Percentiles rank a stretch among this genome's conserved stretches.
phyloP scores from a whole-genome alignment of 306 rosid species.

The Rosa rugosa region DNA sequence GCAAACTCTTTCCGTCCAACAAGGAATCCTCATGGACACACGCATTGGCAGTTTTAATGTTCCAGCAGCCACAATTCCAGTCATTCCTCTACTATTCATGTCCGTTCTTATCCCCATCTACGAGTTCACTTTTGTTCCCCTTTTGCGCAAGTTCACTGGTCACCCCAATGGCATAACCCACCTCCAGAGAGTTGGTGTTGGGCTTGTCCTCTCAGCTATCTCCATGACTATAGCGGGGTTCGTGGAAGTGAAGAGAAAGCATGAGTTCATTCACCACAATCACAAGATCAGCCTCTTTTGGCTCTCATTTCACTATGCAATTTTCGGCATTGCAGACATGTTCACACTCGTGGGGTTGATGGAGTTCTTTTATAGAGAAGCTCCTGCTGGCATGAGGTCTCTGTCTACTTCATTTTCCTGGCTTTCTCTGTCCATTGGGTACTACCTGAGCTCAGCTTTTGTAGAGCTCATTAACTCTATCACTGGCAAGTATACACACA shows the following conservation, averaged over 20 bases:
- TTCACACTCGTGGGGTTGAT: conserved; percentile 52
- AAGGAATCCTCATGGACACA: conserved; percentile 49
- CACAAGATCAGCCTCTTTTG: conserved; percentile 48
- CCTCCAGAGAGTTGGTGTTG: conserved; percentile 56
- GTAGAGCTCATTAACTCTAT: conserved; percentile 40
- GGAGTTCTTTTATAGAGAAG: conserved; percentile 60
- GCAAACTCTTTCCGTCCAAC: conserved; percentile 53
- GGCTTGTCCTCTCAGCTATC: conserved; percentile 50
- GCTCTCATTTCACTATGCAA: conserved; percentile 57
- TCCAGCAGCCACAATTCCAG: conserved; percentile 52
- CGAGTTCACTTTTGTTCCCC: conserved; percentile 44
- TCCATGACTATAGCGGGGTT: conserved; percentile 53
- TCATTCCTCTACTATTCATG: conserved; percentile 61
- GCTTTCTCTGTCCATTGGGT: conserved; percentile 52
- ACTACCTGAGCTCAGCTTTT: conserved; percentile 45
- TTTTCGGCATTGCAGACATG: conserved; percentile 64
- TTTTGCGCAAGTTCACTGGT: conserved; percentile 39
- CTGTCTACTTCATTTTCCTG: conserved; percentile 51
- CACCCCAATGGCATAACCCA: conserved; percentile 50
- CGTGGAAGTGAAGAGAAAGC: conserved; percentile 46
- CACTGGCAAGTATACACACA: conserved; percentile 28
- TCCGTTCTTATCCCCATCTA: conserved; percentile 48
- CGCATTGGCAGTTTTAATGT: conserved; percentile 22
- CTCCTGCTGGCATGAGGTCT: conserved; percentile 55
- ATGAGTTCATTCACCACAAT: conserved; percentile 24